Evolutionary conservation across 2,329 filamentous ascomycete species (phyloP), one percentile per base, ranked within the genome.

Genomic region (Xylariales sp.): DNA sequence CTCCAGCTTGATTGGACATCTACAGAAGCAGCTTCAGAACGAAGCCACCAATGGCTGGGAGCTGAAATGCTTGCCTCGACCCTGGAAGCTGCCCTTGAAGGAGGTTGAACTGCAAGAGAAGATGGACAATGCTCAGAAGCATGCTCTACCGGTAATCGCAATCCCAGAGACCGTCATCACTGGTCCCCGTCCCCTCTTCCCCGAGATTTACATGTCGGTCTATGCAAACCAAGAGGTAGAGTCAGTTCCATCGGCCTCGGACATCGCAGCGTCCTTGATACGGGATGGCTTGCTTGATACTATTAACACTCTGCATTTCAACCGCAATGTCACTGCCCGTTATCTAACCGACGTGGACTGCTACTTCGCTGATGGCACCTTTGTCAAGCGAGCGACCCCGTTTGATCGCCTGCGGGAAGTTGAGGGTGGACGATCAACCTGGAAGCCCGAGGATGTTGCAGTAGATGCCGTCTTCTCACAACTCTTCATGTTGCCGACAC

Each of bases 401-500:
- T 96, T 95, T 56, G 93, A 98, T 61, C 85, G 89, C 56, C 77
- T 98, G 36, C 79, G 84, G 24, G 83, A 83, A 33, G 73, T 84
- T 14, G 79, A 80, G 24, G 68, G 67, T 2, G 74, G 78, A 40
- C 75, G 76, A 49, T 80, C 85, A 11, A 90, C 88, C 0, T 98
- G 93, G 91, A 98, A 98, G 64, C 89, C 93, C 0, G 93, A 98
- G 66, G 93, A 98, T 64, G 86, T 97, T 44, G 87, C 86, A 3
- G 88, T 98, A n/a, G 93, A 98, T 62, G 89, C 91, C 4, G 88
- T 97, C 43, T 98, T 98, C 63, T 95, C 90, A 2, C 91, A 97
- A 63, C 74, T 98, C 31, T 87, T 95, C 59, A 86, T 88, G 61
- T 76, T 98, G 27, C 93, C 93, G 4, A 75, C 73, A 3, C 81